Base-by-base conservation (phyloP, 2,329 filamentous ascomycete genomes). In the Diaporthe batatas region DNA sequence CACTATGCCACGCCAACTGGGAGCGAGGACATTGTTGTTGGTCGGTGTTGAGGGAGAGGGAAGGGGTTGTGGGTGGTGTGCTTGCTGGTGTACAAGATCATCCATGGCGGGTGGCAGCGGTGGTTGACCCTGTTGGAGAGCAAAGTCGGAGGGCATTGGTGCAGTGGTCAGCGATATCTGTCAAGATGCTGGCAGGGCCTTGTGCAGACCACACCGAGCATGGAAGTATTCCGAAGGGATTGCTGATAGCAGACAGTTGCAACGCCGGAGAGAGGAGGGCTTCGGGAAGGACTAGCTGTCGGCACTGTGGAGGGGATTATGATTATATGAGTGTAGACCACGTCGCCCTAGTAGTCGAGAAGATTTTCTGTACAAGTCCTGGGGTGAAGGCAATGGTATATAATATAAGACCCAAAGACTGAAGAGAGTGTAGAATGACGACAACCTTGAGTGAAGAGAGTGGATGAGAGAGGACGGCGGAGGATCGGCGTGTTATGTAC, bases 1-100 rank as follows among this genome's bases (percentile, higher is more conserved):
- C 64, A 94, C 87, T 78, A 91, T 90, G 12, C 92, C 92, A n/a
- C 83, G 83, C 81, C 89, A 94, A 32, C 92, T 94, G 54, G 73
- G 73, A 29, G 49, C 49, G 16, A 74, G 65, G 23, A 72, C 64
- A 32, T 68, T 72, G 55, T 62, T 59, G 42, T 62, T 59, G 51
- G 72, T 54, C 51, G 72, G 68, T 53, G 69, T 72, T 44, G 72
- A 72, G 14, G 70, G 69, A 39, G 92, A 91, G 75, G 86, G 84
- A 77, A 93, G 83, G 23, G 81, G 80, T 55, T 75, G 75, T 62
- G 70, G 70, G 57, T 71, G 72, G 53, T 71, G 68, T 29, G 68
- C 34, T 44, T 69, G 70, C 39, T 75, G 75, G 53, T 65, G 72
- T 32, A 57, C 36, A n/a, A 65, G 69, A 53, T 65, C 57, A 32